Evolutionary conservation across 148 eudicot species (phyloP).

Genomic region (Polygonum maritimum): DNA sequence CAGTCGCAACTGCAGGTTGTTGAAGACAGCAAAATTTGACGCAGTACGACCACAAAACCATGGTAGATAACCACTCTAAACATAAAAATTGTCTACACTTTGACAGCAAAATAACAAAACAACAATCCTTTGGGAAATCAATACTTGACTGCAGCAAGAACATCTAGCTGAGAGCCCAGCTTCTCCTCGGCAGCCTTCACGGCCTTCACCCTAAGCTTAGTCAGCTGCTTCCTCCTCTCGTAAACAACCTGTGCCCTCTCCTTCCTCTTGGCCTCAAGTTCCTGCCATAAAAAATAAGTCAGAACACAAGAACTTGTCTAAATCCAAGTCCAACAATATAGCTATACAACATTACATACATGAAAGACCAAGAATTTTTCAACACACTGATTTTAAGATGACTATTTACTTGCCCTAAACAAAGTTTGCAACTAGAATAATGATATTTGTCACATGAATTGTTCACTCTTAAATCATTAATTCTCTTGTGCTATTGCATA

Average conservation of each 20-base stretch:
- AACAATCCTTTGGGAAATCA: constrained; percentile 6
- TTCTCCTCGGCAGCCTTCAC: constrained; percentile 57
- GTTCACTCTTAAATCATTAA: too few species aligned
- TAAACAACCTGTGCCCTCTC: constrained; percentile 46
- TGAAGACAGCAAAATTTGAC: constrained; percentile 4
- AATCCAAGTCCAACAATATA: too few species aligned
- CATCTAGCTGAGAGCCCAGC: constrained; percentile 51
- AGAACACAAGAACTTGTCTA: not conserved
- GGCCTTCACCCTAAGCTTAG: constrained; percentile 41
- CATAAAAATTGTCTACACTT: constrained; percentile 6
- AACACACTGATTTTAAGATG: too few species aligned
- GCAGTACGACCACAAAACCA: not conserved
- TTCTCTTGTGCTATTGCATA: too few species aligned
- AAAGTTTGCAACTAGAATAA: too few species aligned
- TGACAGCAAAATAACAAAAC: not conserved
- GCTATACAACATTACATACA: too few species aligned
- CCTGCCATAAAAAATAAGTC: constrained; percentile 21
- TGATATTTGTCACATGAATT: too few species aligned
- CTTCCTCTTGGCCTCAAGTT: constrained; percentile 66
- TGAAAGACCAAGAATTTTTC: too few species aligned
- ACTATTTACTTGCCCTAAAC: too few species aligned
- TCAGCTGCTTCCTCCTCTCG: constrained; percentile 50
- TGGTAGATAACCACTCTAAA: not conserved
- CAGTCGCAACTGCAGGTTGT: not conserved
- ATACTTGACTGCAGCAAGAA: constrained; percentile 50